Base-by-base conservation (phyloP, 2,329 filamentous ascomycete genomes). In the Sporothrix luriei region DNA sequence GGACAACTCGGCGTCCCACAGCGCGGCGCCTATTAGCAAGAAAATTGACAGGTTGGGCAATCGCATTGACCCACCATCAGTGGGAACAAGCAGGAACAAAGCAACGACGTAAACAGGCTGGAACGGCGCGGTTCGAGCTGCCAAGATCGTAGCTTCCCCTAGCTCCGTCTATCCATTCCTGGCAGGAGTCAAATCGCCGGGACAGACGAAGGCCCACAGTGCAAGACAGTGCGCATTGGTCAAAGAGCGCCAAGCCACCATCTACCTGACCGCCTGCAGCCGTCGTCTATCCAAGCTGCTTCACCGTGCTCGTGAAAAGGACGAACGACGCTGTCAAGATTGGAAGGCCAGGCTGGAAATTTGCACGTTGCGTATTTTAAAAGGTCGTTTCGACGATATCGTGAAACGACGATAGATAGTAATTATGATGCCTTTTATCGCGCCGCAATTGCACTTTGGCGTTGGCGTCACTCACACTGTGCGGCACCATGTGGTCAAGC, bases 111-210 rank as follows among this genome's bases (percentile, higher is more conserved):
- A 24, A 26, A 24, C 13, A 38, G 24, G n/a, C 21, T 29, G 13
- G 26, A 38, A 51, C 29, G 46, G 46, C 62, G 62, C 62, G 46
- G 14, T 33, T 38, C 59, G 21, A 48, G 43, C 40, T 29, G 40
- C 59, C 59, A 62, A 48, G 59, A 46, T 29, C 38, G 21, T 26
- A 62, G 59, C 59, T 48, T 61, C 55, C 55, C 57, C 57, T 62
- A 46, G 57, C 57, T 62, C 9, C 26, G 57, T 46, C 40, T 9
- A 62, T 62, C 38, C 57, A 62, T 46, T 14, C 57, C 57, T 46
- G 33, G 13, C 38, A 24, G 55, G 55, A 40, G 61, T 14, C 29
- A 14, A 61, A 26, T 43, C 7, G 62, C 51, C n/a, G n/a, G n/a
- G n/a, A 65, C 19, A 19, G 26, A 40, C 62, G 26, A 52, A 19